Evolutionary conservation across 2,329 filamentous ascomycete species (phyloP), one percentile per base, ranked within the genome.

Genomic region (Alternaria metachromatica): DNA sequence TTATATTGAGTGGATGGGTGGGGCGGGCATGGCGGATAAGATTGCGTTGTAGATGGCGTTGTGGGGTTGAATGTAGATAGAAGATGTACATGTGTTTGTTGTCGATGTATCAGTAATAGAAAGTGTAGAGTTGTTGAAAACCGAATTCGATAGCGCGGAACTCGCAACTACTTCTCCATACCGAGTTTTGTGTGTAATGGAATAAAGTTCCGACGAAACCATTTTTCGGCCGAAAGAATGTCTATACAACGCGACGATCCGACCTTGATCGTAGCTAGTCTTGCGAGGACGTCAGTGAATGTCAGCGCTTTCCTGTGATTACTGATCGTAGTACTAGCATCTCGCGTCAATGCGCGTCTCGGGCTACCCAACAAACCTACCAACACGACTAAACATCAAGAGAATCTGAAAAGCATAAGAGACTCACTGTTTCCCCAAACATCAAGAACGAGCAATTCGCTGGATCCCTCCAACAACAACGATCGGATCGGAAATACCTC

Each of bases 1-100:
- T 58, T 85, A 84, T 74, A 88, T 88, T 79, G 86, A 88, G 68
- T 82, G 83, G 74, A 78, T 82, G 72, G 78, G 80, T 4, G 79
- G 76, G 18, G 70, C 72, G 46, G 81, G 81, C 5, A 73, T 73
- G 72, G 72, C 72, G 26, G 72, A 74, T 55, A 73, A 69, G 60
- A 72, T 74, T 49, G 62, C 3, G 28, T 9, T 53, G 20, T 53
- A 33, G 28, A 21, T 11, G 8, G n/a, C 0, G 15, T 41, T 41
- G 11, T 15, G 6, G 28, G 15, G 0, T 13, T 48, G 44, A n/a
- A 0, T 21, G 44, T 46, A 23, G 0, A 46, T 15, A 21, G 4
- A 3, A 4, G 5, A 12, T 3, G 10, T 4, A 3, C 0, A 53
- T 12, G 30, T 8, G 49, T n/a, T 53, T 5, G 5, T 44, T 21